Conservation (phyloP, 2,329 filamentous ascomycete species). For the Microcyclospora tardicrescens region DNA sequence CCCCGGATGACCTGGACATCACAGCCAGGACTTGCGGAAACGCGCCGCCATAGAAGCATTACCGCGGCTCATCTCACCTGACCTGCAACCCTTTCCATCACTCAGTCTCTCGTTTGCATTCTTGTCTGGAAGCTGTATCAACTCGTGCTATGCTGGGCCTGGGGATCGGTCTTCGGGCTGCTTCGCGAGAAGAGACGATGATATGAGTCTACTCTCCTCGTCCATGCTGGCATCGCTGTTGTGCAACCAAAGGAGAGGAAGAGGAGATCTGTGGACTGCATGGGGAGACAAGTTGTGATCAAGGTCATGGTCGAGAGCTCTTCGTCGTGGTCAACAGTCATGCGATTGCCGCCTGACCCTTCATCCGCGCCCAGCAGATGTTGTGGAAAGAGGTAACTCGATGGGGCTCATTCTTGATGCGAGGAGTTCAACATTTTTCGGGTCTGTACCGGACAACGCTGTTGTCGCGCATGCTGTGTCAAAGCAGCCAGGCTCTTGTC, state of each 20-base stretch:
- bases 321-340: constrained; percentile 96
- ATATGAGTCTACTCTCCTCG: constrained; percentile 66
- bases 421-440: constrained; percentile 54
- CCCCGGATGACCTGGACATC: constrained; percentile 73
- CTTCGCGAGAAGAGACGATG: constrained; percentile 50
- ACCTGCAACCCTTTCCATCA: constrained; percentile 33
- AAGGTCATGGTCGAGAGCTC: constrained; percentile 44
- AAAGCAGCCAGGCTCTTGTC: constrained; percentile 50
- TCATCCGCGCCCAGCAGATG: constrained; percentile 9
- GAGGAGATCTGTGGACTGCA: constrained; percentile 20
- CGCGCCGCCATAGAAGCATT: constrained; percentile 98
- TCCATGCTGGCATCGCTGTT: constrained; percentile 19
- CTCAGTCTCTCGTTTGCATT: constrained; percentile 43
- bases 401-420: constrained; percentile 99
- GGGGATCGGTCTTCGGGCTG: constrained; percentile 35
- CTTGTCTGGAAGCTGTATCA: constrained; percentile 21
- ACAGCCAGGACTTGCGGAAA: constrained; percentile 62
- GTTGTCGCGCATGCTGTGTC: constrained; percentile 44
- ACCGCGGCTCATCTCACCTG: constrained; percentile 64
- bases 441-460: constrained; percentile 26
- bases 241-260: constrained; percentile 21
- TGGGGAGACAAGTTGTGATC: constrained; percentile 29
- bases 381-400: constrained; percentile 64
- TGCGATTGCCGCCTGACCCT: constrained; percentile 65
- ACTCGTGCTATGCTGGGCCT: constrained; percentile 21